Evolutionary conservation across 768 basidiomycete species (phyloP), one percentile per base, ranked within the genome.

Genomic region (Saitozyma sp.): DNA sequence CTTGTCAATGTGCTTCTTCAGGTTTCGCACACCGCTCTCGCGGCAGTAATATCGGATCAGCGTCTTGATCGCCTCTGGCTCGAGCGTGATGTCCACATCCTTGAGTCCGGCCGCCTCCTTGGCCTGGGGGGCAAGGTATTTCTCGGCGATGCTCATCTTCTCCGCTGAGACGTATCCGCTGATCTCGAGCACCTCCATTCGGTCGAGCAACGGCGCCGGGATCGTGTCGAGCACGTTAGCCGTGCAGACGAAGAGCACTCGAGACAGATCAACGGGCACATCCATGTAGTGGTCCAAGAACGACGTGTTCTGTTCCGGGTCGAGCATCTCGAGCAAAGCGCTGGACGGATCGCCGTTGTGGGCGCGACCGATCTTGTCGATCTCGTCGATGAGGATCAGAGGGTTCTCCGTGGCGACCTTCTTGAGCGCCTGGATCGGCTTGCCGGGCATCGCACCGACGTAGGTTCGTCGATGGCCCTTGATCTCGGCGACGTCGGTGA

Each of bases 1-100:
- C 87, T 98, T 98, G 75, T 99, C 95, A 58, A 99, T 95, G 73
- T 94, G 90, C 81, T 99, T 98, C 87, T 98, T 98, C 77, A 99
- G 75, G 75, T 93, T 92, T 54, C 96, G 84, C 39, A 99, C 96
- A 50, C 96, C 96, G 70, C 92, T 95, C 82, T 99, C 96, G 20
- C 96, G 85, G 77, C 92, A 94, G 79, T 98, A 98, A 79, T 93
- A 97, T 77, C 94, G 90, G 82, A 99, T 98, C 56, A 99, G 84
- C 10, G 86, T 81, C 68, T 94, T 91, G 50, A 98, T 87, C 0
- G 93, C 86, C 9, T 85, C 83, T 7, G 85, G 83, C 17, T 91
- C 88, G 14, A 99, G 82, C 57, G 84, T 79, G 4, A 99, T 90
- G 75, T 96, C 89, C 1, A 89, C 91, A 16, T 86, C 84, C 75